A percentile compares a stretch with the other conserved stretches of the same genome.
These are phyloP conservation scores for Tuber aestivum DNA, from an alignment of 495 filamentous ascomycete genomes.

Conservation along the genomic window DNA sequence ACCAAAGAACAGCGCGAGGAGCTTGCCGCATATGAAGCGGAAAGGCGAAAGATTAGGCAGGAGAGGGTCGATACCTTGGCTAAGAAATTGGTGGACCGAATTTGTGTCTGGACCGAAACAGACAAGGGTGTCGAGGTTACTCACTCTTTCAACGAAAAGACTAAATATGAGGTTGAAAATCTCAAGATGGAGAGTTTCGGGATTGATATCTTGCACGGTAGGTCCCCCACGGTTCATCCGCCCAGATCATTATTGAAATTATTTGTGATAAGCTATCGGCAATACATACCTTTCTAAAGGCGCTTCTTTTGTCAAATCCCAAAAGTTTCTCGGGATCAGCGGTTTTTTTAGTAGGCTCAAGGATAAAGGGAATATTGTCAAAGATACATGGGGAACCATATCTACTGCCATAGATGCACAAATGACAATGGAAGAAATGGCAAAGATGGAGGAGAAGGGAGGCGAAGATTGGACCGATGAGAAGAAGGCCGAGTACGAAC, in stretches of 20 bases:
- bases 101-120: slow-evolving; percentile 95
- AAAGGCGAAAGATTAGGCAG: slow-evolving; percentile 76
- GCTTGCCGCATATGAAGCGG: slow-evolving; percentile 77
- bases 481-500: slow-evolving; percentile 92
- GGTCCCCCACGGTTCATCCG: background rate
- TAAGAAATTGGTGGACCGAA: slow-evolving; percentile 78
- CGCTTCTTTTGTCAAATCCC: slow-evolving; percentile 79
- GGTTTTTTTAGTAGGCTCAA: slow-evolving; percentile 91
- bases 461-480: slow-evolving; percentile 99
- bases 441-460: slow-evolving; percentile 85
- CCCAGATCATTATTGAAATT: slow-evolving; percentile 1
- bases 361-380: slow-evolving; percentile 93
- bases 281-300: slow-evolving; percentile 82
- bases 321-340: slow-evolving; percentile 92
- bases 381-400: slow-evolving; percentile 98
- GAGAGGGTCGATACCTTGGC: slow-evolving; percentile 80
- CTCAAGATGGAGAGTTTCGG: slow-evolving; percentile 99
- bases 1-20: slow-evolving; percentile 87
- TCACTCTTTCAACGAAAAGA: slow-evolving; percentile 85
- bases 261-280: slow-evolving; percentile 60
- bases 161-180: slow-evolving; percentile 89
- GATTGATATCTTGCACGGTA: slow-evolving; percentile 80
- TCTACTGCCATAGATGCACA: slow-evolving; percentile 96
- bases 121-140: slow-evolving; percentile 84
- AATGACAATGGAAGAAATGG: slow-evolving; percentile 99